Percentiles rank a stretch among this genome's conserved stretches.
Evolutionary conservation across 345 rosid genomes (phyloP).

Genomic region (Lepidium aucheri): DNA sequence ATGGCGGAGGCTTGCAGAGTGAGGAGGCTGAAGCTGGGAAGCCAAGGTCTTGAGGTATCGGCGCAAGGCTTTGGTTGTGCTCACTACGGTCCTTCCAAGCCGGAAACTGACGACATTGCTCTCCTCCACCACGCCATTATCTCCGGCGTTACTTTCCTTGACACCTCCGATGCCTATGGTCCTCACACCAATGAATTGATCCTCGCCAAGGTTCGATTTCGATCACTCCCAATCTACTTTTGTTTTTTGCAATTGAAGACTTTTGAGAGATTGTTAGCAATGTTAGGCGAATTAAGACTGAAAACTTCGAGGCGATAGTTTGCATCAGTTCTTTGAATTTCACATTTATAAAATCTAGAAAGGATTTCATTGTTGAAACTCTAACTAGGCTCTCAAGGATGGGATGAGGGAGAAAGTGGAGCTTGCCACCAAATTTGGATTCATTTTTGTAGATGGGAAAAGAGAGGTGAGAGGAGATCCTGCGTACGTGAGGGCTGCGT

Average conservation of each 20-base stretch:
- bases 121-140: slow-evolving; percentile 28
- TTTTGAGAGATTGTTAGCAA: neutral
- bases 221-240: neutral
- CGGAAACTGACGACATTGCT: neutral
- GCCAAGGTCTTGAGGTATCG: slow-evolving; percentile 16
- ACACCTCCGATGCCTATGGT: slow-evolving; percentile 32
- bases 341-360: neutral
- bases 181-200: slow-evolving; percentile 34
- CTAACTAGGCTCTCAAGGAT: slow-evolving; percentile 40
- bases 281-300: neutral
- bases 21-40: slow-evolving; percentile 7
- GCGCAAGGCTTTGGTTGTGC: slow-evolving; percentile 38
- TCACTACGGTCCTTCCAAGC: slow-evolving; percentile 11
- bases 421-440: slow-evolving; percentile 48
- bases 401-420: slow-evolving; percentile 36
- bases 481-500: slow-evolving; percentile 40
- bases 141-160: slow-evolving; percentile 35
- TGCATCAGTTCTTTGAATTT: neutral
- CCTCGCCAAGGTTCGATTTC: slow-evolving; percentile 24
- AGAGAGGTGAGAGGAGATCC: slow-evolving; percentile 38
- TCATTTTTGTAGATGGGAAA: slow-evolving; percentile 11
- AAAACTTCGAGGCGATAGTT: neutral
- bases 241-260: neutral
- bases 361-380: neutral
- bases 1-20: neutral